A percentile compares a stretch with the other conserved stretches of the same genome.
phyloP scores from a whole-genome alignment of 2,329 filamentous ascomycete genomes.

The Ascochyta viciae-villosae region DNA sequence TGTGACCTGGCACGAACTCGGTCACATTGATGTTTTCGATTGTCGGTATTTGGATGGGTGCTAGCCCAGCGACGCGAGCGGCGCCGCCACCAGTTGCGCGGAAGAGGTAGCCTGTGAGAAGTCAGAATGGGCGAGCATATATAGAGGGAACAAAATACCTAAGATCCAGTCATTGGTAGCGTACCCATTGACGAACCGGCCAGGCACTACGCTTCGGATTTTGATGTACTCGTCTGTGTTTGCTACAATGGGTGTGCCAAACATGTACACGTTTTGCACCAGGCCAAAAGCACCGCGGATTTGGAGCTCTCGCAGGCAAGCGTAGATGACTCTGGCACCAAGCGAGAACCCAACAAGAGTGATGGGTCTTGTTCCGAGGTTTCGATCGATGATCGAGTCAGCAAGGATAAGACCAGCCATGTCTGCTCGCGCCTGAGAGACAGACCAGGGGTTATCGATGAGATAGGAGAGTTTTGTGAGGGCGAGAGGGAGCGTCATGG shows the following conservation, averaged over 20 bases:
- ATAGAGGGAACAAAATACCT: constrained; percentile 51
- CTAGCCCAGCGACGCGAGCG: constrained; percentile 84
- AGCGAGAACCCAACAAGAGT: constrained; percentile 95
- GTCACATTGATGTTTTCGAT: constrained; percentile 92
- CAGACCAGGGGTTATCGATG: constrained; percentile 98
- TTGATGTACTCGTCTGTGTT: constrained; percentile 89
- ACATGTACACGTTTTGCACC: constrained; percentile 93
- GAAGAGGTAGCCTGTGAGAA: constrained; percentile 76
- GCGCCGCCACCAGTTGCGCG: constrained; percentile 92
- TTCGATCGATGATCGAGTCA: constrained; percentile 90
- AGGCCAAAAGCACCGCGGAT: constrained; percentile 84
- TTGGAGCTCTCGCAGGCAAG: constrained; percentile 85
- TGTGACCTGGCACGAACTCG: constrained; percentile 85
- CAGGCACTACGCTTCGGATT: constrained; percentile 82
- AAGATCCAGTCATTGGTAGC: constrained; percentile 97
- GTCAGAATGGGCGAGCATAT: constrained; percentile 16
- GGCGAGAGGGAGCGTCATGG: constrained; percentile 88
- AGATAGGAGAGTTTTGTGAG: constrained; percentile 93
- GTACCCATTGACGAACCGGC: constrained; percentile 95
- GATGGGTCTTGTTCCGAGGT: constrained; percentile 87
- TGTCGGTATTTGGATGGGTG: constrained; percentile 77
- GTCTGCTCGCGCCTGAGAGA: constrained; percentile 91
- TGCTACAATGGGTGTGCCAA: constrained; percentile 89
- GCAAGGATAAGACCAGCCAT: constrained; percentile 90
- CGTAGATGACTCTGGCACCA: constrained; percentile 89